Conservation (phyloP, 2,329 filamentous ascomycete genomes). For the Xylaria sp. region DNA sequence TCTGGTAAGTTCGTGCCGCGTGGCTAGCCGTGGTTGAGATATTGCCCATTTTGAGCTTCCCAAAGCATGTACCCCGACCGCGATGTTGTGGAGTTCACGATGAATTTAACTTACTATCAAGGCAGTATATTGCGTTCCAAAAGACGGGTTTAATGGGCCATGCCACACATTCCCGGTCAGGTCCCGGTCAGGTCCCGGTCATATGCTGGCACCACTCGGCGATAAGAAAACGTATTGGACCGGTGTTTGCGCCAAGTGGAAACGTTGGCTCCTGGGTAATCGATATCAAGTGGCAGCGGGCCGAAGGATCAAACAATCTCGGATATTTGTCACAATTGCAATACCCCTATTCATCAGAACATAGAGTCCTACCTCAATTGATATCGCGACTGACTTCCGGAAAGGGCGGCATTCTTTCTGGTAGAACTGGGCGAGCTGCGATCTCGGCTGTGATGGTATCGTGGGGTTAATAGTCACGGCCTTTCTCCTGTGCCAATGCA, state of each 20-base stretch:
- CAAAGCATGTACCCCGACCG: conserved; percentile 22
- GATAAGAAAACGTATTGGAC: background rate
- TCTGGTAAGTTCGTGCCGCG: background rate
- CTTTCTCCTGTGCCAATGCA: background rate
- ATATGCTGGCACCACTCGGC: conserved; percentile 11
- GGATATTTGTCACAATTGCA: conserved; percentile 21
- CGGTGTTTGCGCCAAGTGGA: background rate
- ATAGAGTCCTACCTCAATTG: background rate
- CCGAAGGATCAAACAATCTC: conserved; percentile 27
- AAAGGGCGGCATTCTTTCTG: background rate
- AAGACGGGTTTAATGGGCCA: background rate
- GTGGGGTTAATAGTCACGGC: background rate
- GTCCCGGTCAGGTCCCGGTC: conserved; percentile 1
- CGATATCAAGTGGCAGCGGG: conserved; percentile 4
- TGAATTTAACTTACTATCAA: background rate
- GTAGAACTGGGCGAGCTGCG: background rate
- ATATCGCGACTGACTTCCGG: conserved; percentile 1
- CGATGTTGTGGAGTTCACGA: conserved; percentile 19
- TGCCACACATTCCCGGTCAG: background rate
- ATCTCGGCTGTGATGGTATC: conserved; percentile 12
- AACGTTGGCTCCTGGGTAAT: conserved; percentile 1
- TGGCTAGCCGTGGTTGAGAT: background rate
- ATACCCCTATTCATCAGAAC: conserved; percentile 5
- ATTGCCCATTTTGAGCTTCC: conserved; percentile 24
- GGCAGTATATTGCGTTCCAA: background rate